phyloP scores from a whole-genome alignment of 2,329 filamentous ascomycete genomes.

The Plectosphaerella sp. region DNA sequence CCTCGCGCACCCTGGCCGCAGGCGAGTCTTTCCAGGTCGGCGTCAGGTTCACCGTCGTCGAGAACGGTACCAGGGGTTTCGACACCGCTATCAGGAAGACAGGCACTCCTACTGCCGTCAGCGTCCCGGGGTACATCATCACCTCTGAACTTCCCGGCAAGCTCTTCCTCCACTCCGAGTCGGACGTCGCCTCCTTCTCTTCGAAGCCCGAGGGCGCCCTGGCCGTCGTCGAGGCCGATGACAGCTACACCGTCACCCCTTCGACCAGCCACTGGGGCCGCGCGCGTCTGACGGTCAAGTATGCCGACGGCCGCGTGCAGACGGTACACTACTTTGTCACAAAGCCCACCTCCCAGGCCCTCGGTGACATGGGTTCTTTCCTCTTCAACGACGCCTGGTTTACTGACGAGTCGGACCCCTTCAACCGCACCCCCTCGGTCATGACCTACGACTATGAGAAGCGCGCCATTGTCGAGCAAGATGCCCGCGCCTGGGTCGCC shows the following conservation, averaged over 20 bases:
- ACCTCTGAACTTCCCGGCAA: slow-evolving; percentile 39
- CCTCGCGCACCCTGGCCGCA: slow-evolving; percentile 37
- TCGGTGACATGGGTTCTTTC: slow-evolving; percentile 46
- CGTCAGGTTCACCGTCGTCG: slow-evolving; percentile 44
- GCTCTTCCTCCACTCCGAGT: slow-evolving; percentile 38
- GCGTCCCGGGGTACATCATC: slow-evolving; percentile 51
- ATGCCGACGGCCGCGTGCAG: slow-evolving; percentile 42
- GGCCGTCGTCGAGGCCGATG: slow-evolving; percentile 19
- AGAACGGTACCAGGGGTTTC: slow-evolving; percentile 37
- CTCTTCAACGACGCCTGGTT: slow-evolving; percentile 51
- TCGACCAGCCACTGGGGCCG: slow-evolving; percentile 42
- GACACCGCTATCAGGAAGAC: slow-evolving; percentile 38
- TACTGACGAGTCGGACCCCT: slow-evolving; percentile 45
- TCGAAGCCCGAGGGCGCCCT: slow-evolving; percentile 32
- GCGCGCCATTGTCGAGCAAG: slow-evolving; percentile 35
- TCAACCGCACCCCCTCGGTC: slow-evolving; percentile 47
- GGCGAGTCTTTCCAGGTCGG: slow-evolving; percentile 43
- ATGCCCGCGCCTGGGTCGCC: slow-evolving; percentile 51
- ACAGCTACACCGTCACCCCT: slow-evolving; percentile 38
- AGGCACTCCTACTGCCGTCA: slow-evolving; percentile 43
- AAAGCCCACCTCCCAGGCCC: slow-evolving; percentile 35
- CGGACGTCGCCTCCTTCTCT: slow-evolving; percentile 32
- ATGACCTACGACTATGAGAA: slow-evolving; percentile 53
- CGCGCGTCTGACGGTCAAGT: slow-evolving; percentile 40
- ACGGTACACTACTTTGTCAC: slow-evolving; percentile 54